Base-by-base conservation (phyloP, 495 filamentous ascomycete genomes). In the Neurospora sp. region DNA sequence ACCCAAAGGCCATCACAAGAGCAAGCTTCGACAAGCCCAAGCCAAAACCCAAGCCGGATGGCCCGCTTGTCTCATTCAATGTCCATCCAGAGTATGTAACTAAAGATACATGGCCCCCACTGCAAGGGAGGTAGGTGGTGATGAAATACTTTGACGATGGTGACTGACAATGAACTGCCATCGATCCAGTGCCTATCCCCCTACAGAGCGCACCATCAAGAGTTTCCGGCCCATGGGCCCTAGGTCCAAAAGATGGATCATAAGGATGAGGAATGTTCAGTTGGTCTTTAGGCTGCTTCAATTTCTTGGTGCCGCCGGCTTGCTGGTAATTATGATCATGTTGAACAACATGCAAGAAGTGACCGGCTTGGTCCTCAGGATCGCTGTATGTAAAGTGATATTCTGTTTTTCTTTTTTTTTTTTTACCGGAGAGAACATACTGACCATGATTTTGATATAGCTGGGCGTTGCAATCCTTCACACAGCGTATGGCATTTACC, bases 1-100 rank as follows among this genome's bases (percentile, higher is more conserved):
- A 97, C 77, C 94, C 94, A 16, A 96, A 93, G 77, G 90, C 91
- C 71, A 88, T 91, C 41, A 92, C 93, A 10, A 86, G 91, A 79
- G 91, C 92, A 72, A 93, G 91, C 80, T 89, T 83, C 76, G 82
- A 87, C 74, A 84, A 82, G 18, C 85, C 86, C 73, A 88, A 86
- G 71, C 83, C 85, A 14, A 91, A 91, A 83, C 85, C 86, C n/a
- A 91, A 91, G 85, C 85, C 82, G 39, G 86, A 91, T 38, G 93
- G 92, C 0, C 93, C 93, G 27, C 80, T 95, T 78, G 84, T 97
- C 71, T 85, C 91, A 73, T 87, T 96, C 83, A 93, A 93, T 79
- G 84, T 88, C 69, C 93, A 96, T 83, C 92, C 93, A 12, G 93
- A 96, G 91, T 94, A 89, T 75, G 89, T 81, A 22, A 46, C 8